Evolutionary conservation across 2,329 filamentous ascomycete species (phyloP), one percentile per base, ranked within the genome.

Genomic region (Akanthomyces lecanii): DNA sequence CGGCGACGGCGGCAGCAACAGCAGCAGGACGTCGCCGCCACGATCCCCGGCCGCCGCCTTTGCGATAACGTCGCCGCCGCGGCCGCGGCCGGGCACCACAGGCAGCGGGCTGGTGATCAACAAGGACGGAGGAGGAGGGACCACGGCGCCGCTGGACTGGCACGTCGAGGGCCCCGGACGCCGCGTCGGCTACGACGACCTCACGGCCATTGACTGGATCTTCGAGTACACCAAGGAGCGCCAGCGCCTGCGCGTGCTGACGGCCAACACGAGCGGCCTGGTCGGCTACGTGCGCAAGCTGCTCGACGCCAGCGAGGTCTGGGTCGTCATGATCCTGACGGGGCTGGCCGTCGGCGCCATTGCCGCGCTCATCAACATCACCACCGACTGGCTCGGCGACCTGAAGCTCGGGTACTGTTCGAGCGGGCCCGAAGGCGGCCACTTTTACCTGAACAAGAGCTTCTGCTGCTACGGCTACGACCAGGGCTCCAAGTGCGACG

Each of bases 121-220:
- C 5, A 58, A 63, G 21, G 61, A 58, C 10, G 61, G 44, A 25
- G 68, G 68, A 8, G 51, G 7, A 60, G 69, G 8, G 65, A 73
- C 44, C 84, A 85, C 66, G 81, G 85, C 68, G 79, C 76, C 59
- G 71, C 74, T 82, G 52, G 94, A 98, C 75, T 98, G 94, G 94
- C 90, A 96, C 72, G 83, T 89, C 54, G 94, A 97, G 75, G 92
- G 92, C 0, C 92, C 91, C 0, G 93, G 93, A 1, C 86, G 92
- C 60, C 86, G 95, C 71, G 93, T 97, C 44, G 94, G 91, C 61
- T 99, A 99, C 78, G 94, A 97, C 72, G 90, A 99, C 77, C 81
- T 97, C 74, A 97, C 94, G 18, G 94, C 95, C 64, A 99, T 99
- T 74, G 95, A 99, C 79, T 99, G 95, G 95, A 98, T 98, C 72